Percentiles rank a stretch among this genome's conserved stretches.
Conservation (phyloP, 768 basidiomycete species). For the Tulasnella sp. region DNA sequence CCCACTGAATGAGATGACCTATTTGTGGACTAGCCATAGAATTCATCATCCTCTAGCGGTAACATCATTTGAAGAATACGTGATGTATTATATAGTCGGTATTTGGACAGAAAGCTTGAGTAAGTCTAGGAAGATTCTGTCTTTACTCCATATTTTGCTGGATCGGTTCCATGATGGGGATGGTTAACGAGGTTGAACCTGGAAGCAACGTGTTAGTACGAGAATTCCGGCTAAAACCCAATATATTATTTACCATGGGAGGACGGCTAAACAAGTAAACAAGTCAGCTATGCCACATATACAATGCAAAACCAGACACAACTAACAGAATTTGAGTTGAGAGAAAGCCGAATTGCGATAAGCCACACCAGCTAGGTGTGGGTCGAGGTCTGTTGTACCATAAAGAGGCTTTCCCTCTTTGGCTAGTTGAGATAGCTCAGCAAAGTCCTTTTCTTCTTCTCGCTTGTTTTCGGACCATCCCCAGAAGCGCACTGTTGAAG, state of each 20-base stretch:
- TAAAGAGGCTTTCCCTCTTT: slow-evolving; percentile 73
- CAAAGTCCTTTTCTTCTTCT: slow-evolving; percentile 64
- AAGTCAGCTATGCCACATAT: not conserved
- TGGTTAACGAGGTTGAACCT: slow-evolving; percentile 97
- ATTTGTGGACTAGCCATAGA: too few species aligned
- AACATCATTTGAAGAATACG: too few species aligned
- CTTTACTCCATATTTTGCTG: slow-evolving; percentile 48
- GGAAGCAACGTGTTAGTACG: too few species aligned
- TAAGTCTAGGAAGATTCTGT: too few species aligned
- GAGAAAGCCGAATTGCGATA: slow-evolving; percentile 81
- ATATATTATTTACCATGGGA: slow-evolving; percentile 72
- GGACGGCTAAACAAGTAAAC: slow-evolving; percentile 47
- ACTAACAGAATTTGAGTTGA: slow-evolving; percentile 83
- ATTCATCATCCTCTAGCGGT: too few species aligned
- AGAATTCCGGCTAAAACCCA: too few species aligned
- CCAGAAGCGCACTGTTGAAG: slow-evolving; percentile 70
- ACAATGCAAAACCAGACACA: slow-evolving; percentile 10
- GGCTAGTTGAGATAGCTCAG: slow-evolving; percentile 63
- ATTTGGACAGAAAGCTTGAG: too few species aligned
- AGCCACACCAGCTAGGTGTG: slow-evolving; percentile 78
- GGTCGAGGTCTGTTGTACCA: slow-evolving; percentile 67
- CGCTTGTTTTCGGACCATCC: slow-evolving; percentile 83
- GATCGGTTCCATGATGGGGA: slow-evolving; percentile 70
- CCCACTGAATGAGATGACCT: too few species aligned
- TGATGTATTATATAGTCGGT: too few species aligned